Evolutionary conservation across 1,284 basidiomycete genomes (phyloP), one percentile per base, ranked within the genome.

Genomic region (Malassezia pachydermatis): DNA sequence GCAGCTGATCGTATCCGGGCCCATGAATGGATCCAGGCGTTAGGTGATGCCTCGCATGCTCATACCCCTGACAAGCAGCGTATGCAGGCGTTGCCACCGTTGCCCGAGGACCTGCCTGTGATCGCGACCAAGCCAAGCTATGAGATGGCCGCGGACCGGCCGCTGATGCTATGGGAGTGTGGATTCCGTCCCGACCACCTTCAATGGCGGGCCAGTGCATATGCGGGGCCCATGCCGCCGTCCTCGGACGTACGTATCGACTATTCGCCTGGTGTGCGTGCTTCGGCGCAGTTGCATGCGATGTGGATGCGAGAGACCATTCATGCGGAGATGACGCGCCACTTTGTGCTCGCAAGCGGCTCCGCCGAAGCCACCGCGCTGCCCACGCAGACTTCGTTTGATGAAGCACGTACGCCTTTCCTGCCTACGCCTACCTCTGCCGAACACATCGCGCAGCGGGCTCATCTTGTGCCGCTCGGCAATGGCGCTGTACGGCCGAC

Each of bases 131-230:
- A 90, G 72, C 94, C 92, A 0, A 80, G 81, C 48, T 98, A 95
- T 70, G 82, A 84, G 61, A 95, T 96, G 84, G 88, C 88, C 4
- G 83, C 88, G 52, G 84, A 81, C 1, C 76, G 94, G 0, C 92
- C 94, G 0, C 78, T 98, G 23, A 80, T 95, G 67, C 79, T 99
- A 2, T 95, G 89, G 84, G 84, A 88, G 38, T 92, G 88, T 66
- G 82, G 78, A 0, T 98, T 88, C 72, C 74, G 77, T 11, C 78
- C 79, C 5, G 74, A 75, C 11, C 81, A 82, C 34, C 75, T 87
- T 1, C 72, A 76, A 46, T 98, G 92, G 92, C 79, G 81, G 27
- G 80, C 79, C 2, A 82, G 82, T 20, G 56, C 70, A 45, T 77
- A 72, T 58, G 75, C 76, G 48, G 73, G 73, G 0, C 56, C 64